These are phyloP conservation scores for Pestalotiopsis sp. DNA, from an alignment of 2,329 filamentous ascomycete genomes.

Conservation along the genomic window DNA sequence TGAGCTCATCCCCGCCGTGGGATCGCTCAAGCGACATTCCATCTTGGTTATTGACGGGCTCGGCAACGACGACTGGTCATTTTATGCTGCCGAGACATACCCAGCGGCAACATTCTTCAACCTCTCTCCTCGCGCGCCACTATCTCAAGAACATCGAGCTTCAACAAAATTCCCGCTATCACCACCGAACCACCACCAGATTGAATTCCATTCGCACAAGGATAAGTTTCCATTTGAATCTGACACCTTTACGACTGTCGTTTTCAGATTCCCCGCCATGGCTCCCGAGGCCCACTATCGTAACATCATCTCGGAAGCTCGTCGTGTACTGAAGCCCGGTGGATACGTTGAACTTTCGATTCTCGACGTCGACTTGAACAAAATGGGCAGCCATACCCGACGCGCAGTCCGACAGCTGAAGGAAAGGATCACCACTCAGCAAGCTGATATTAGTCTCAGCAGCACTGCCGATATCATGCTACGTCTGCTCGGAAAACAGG, in stretches of 20 bases:
- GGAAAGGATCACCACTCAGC: conserved; percentile 65
- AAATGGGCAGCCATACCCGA: conserved; percentile 75
- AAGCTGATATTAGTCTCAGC: conserved; percentile 63
- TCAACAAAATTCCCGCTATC: conserved; percentile 55
- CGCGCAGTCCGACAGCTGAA: conserved; percentile 73
- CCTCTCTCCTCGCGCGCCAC: conserved; percentile 61
- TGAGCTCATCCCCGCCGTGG: conserved; percentile 60
- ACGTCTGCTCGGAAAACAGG: conserved; percentile 67
- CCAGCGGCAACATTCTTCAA: conserved; percentile 77
- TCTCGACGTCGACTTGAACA: conserved; percentile 79
- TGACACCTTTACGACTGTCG: conserved; percentile 75
- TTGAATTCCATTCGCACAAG: conserved; percentile 65
- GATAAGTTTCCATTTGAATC: conserved; percentile 75
- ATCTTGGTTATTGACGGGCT: conserved; percentile 82
- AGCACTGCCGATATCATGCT: conserved; percentile 65
- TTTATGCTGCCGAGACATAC: conserved; percentile 82
- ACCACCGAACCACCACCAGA: conserved; percentile 75
- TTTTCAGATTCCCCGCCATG: conserved; percentile 76
- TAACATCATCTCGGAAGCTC: conserved; percentile 74
- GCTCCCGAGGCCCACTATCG: conserved; percentile 70
- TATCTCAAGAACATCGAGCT: conserved; percentile 47
- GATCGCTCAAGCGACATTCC: conserved; percentile 58
- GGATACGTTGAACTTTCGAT: conserved; percentile 80
- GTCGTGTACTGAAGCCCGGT: conserved; percentile 76
- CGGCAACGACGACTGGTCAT: conserved; percentile 88